A percentile compares a stretch with the other conserved stretches of the same genome.
These are phyloP conservation scores for Lenzites betulinus DNA, from an alignment of 768 basidiomycete genomes.

Conservation along the genomic window DNA sequence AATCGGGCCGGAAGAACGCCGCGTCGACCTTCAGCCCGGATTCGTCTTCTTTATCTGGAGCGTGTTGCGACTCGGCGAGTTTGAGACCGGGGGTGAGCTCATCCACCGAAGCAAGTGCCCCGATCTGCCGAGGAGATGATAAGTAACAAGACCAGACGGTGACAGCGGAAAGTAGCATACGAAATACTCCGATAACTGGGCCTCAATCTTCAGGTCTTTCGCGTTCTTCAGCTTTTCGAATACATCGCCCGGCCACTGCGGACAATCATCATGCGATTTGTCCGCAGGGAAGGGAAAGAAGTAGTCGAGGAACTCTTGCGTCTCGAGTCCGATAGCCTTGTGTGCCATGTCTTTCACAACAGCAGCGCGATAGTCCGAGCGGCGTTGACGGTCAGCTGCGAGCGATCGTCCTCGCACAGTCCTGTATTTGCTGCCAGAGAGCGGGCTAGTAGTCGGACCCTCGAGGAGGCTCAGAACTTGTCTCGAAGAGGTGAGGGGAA, in stretches of 20 bases:
- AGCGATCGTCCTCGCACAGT: no score
- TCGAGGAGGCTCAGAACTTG: no score
- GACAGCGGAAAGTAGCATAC: neutral
- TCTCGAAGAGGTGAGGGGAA: no score
- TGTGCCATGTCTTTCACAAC: conserved; percentile 5
- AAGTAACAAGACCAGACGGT: neutral
- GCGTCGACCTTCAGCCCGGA: conserved; percentile 4
- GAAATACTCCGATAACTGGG: neutral
- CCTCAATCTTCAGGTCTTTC: neutral
- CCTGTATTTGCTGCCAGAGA: no score
- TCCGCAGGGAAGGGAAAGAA: neutral
- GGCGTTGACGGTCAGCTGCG: neutral
- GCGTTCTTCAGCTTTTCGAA: neutral
- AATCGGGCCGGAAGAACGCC: neutral
- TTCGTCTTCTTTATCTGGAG: neutral
- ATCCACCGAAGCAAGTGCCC: neutral
- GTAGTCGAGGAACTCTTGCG: neutral
- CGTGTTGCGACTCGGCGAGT: neutral
- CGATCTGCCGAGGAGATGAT: neutral
- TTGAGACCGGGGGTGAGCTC: neutral
- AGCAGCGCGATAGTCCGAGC: neutral
- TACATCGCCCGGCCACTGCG: neutral
- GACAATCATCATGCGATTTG: neutral
- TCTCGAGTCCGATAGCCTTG: neutral
- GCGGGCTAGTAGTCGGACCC: no score